Percentiles rank a stretch among this genome's conserved stretches.
Conservation (phyloP, 2,329 filamentous ascomycete genomes). For the Myriosclerotinia scirpicola region DNA sequence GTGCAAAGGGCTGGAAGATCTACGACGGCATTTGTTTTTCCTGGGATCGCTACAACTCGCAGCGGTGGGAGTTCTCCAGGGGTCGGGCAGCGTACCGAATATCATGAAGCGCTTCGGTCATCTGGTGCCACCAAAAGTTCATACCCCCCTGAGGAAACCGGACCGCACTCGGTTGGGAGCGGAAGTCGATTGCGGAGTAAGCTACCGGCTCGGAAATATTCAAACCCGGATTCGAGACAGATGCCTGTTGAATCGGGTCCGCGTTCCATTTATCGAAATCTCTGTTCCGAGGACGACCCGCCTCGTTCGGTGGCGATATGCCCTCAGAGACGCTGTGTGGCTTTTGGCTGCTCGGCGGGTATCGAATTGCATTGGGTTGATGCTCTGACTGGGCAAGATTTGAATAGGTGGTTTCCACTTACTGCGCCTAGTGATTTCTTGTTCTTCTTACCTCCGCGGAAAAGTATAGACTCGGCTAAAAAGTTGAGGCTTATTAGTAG, state of each 20-base stretch:
- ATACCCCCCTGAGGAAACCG: conserved; percentile 24
- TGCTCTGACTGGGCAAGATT: conserved; percentile 48
- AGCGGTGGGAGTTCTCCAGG: conserved; percentile 22
- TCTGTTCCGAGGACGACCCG: conserved; percentile 61
- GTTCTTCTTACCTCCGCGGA: conserved; percentile 59
- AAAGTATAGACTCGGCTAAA: conserved; percentile 52
- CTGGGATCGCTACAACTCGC: conserved; percentile 32
- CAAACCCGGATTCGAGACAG: neutral
- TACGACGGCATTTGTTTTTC: conserved; percentile 31
- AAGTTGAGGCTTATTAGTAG: conserved; percentile 64
- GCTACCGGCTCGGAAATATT: conserved; percentile 20
- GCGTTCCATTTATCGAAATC: conserved; percentile 45
- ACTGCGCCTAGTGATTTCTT: conserved; percentile 54
- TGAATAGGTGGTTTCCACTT: conserved; percentile 57
- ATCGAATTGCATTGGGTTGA: conserved; percentile 63
- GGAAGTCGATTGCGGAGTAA: conserved; percentile 23
- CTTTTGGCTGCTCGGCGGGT: conserved; percentile 62
- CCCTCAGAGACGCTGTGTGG: conserved; percentile 62
- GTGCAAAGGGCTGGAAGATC: conserved; percentile 20
- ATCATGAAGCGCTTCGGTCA: conserved; percentile 24
- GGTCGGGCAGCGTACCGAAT: conserved; percentile 28
- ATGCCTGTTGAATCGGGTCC: conserved; percentile 41
- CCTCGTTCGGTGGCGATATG: conserved; percentile 66
- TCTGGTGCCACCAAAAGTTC: conserved; percentile 24
- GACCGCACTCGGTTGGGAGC: conserved; percentile 16